Conservation (phyloP, 768 basidiomycete genomes). For the Tricholoma bakamatsutake region DNA sequence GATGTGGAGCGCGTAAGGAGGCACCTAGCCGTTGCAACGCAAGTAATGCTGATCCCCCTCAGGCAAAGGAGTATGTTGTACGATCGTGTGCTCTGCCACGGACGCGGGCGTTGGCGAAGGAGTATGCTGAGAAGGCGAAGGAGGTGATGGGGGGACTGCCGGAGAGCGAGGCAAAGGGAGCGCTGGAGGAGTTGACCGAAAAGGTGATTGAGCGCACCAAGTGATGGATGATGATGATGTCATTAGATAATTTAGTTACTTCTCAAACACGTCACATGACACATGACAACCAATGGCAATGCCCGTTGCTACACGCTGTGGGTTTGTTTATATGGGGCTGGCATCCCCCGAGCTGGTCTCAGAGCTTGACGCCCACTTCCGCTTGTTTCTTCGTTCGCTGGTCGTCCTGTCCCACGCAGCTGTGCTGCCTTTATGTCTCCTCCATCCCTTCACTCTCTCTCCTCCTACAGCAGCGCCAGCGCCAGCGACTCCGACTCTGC, state of each 20-base stretch:
- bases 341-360: too few relatives aligned
- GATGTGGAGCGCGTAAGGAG: constrained; percentile 82
- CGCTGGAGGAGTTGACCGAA: constrained; percentile 70
- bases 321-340: too few relatives aligned
- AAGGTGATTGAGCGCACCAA: constrained; percentile 65
- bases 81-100: constrained; percentile 76
- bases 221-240: too few relatives aligned
- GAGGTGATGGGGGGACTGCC: constrained; percentile 69
- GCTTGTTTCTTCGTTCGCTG: too few relatives aligned
- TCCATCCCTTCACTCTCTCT: too few relatives aligned
- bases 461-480: constrained; percentile 9
- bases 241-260: too few relatives aligned
- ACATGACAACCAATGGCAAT: too few relatives aligned
- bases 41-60: background rate
- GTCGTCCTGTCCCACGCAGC: constrained; percentile 20
- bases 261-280: too few relatives aligned
- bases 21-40: too few relatives aligned
- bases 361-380: too few relatives aligned
- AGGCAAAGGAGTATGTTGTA: constrained; percentile 75
- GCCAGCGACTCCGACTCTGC: too few relatives aligned
- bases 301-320: too few relatives aligned
- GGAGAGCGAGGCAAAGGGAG: constrained; percentile 75
- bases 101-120: constrained; percentile 71
- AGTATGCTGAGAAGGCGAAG: constrained; percentile 76
- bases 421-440: constrained; percentile 21